A percentile compares a stretch with the other conserved stretches of the same genome.
phyloP scores from a whole-genome alignment of 164 flowering plant species.

The Stephania yunnanensis region DNA sequence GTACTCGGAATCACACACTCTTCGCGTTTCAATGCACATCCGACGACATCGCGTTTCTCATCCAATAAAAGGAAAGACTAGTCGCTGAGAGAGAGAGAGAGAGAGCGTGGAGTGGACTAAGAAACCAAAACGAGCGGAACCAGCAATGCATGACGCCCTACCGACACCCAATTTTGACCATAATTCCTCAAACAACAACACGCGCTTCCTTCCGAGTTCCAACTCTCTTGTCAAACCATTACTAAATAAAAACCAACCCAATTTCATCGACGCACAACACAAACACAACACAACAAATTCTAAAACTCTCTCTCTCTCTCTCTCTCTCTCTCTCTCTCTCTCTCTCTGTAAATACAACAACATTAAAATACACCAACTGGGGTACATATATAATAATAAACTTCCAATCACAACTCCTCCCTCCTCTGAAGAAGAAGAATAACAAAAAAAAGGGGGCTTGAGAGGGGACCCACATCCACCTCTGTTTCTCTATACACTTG shows the following conservation, averaged over 20 bases:
- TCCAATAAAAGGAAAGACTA: too few relatives aligned
- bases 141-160: not conserved
- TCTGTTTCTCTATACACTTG: not conserved
- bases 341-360: too few relatives aligned
- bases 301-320: not conserved
- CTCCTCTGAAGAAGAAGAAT: not conserved
- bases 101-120: too few relatives aligned
- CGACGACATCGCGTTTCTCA: too few relatives aligned
- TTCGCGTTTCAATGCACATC: too few relatives aligned
- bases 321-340: not conserved
- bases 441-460: not conserved
- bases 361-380: not conserved
- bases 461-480: not conserved
- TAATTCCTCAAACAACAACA: too few relatives aligned
- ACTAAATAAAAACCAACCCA: not conserved
- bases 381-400: not conserved
- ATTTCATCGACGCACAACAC: too few relatives aligned
- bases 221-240: not conserved
- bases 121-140: not conserved
- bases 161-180: not conserved
- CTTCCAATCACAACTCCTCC: not conserved
- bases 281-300: too few relatives aligned
- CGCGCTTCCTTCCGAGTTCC: not conserved
- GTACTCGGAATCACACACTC: too few relatives aligned
- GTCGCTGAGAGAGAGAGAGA: not conserved